These are phyloP conservation scores for Phytomonas serpens DNA, from an alignment of 208 protist species.

Conservation along the genomic window DNA sequence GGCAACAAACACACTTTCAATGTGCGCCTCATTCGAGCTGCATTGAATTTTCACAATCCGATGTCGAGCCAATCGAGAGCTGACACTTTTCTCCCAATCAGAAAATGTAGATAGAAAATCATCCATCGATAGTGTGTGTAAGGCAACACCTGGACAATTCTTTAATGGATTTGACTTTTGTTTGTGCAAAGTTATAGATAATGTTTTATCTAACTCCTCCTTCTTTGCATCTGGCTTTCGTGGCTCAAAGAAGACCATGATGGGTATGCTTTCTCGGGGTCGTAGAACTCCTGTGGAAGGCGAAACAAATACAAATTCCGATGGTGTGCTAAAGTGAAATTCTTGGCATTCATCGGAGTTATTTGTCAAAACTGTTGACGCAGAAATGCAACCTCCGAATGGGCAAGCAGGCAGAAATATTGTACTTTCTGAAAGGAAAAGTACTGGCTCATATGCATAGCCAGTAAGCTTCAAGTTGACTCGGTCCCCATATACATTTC, in stretches of 20 bases:
- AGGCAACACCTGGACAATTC: neutral
- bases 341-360: conserved; percentile 13
- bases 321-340: conserved; percentile 15
- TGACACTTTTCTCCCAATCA: neutral
- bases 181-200: neutral
- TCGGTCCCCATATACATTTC: conserved; percentile 23
- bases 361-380: conserved; percentile 25
- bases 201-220: neutral
- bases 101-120: neutral
- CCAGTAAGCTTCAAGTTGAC: conserved; percentile 17
- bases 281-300: conserved; percentile 22
- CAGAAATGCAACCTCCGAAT: conserved; percentile 18
- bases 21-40: neutral
- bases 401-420: conserved; percentile 21
- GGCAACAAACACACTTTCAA: neutral
- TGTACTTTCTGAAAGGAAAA: conserved; percentile 17
- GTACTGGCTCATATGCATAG: conserved; percentile 8
- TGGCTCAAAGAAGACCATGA: conserved; percentile 18
- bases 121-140: neutral
- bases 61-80: neutral
- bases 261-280: conserved; percentile 19
- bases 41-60: neutral
- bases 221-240: neutral
- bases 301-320: conserved; percentile 19
- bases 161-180: neutral